These are phyloP conservation scores for Colletotrichum chlorophyti DNA, from an alignment of 2,329 filamentous ascomycete genomes.

Conservation along the genomic window DNA sequence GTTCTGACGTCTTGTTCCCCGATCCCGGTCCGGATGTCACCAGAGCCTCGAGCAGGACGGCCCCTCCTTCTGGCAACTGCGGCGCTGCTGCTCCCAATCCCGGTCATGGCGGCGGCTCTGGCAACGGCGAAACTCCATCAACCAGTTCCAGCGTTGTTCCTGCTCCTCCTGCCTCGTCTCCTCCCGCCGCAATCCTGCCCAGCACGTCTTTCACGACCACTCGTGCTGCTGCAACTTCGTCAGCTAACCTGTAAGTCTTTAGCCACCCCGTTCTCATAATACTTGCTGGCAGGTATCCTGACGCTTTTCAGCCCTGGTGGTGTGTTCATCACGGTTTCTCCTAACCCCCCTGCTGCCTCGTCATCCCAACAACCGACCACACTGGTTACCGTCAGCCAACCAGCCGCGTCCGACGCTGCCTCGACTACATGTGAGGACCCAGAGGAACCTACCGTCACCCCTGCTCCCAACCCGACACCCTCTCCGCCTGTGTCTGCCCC, in stretches of 20 bases:
- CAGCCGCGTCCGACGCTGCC: constrained; percentile 31
- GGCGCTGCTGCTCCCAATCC: constrained; percentile 39
- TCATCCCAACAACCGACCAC: constrained; percentile 31
- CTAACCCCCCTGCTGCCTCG: constrained; percentile 27
- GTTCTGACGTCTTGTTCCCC: constrained; percentile 68
- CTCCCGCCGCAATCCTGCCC: constrained; percentile 1
- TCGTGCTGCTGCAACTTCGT: constrained; percentile 27
- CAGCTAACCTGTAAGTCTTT: constrained; percentile 35
- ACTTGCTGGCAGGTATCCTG: too few species aligned
- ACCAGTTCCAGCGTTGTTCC: constrained; percentile 7
- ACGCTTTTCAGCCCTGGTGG: constrained; percentile 46
- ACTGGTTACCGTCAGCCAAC: constrained; percentile 33
- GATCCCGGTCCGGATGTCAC: constrained; percentile 65
- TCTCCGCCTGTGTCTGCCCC: background rate
- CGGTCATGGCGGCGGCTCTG: constrained; percentile 35
- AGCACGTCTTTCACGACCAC: constrained; percentile 9
- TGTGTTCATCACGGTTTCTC: constrained; percentile 47
- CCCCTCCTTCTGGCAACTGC: constrained; percentile 44
- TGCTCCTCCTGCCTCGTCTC: constrained; percentile 33
- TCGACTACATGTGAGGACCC: constrained; percentile 5
- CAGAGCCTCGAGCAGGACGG: constrained; percentile 42
- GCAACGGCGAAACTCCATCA: constrained; percentile 13
- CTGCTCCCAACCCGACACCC: constrained; percentile 8
- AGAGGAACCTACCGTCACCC: background rate
- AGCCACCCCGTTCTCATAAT: background rate